Evolutionary conservation across 1,139 yeast genomes (phyloP), one percentile per base, ranked within the genome.

Genomic region (Kodamaea arcana): DNA sequence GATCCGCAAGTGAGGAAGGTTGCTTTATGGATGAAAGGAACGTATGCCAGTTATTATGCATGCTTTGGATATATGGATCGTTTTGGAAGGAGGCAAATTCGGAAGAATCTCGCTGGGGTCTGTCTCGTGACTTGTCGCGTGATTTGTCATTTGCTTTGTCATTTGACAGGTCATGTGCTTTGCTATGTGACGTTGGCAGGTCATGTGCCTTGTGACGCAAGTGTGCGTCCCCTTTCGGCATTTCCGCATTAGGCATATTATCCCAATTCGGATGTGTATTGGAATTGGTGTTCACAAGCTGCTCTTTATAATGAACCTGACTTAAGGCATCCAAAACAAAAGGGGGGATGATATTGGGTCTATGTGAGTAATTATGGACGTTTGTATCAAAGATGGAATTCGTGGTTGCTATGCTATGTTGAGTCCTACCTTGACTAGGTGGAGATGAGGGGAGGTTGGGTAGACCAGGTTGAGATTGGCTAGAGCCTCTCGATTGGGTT

Each of bases 241-340:
- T 18, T 18, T 18, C 22, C n/a, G n/a, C n/a, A n/a, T n/a, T n/a
- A n/a, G n/a, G n/a, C n/a, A n/a, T n/a, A 18, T 18, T 18, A 6
- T 7, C 22, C 22, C 6, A 6, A 18, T 9, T 9, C 9, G 15
- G 17, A 7, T 7, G 12, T 7, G 32, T 43, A 41, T 62, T 62
- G 32, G 51, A 55, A 43, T 64, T 65, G 28, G 46, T 44, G 43
- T 63, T 62, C 39, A 50, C 51, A 24, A 62, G 47, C 44, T 65
- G 68, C 23, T 65, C 71, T 42, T 56, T 60, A 46, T 57, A 59
- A 45, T 69, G 69, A 2, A 66, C 72, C 46, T 64, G 69, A 0
- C 78, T 62, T 13, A 79, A 52, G 24, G 75, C 64, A 41, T 78
- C 82, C 26, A 80, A 54, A 0, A 77, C 84, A 52, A 74, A 80